A percentile compares a stretch with the other conserved stretches of the same genome.
phyloP scores from a whole-genome alignment of 2,329 filamentous ascomycete genomes.

The Microcyclospora pomicola region DNA sequence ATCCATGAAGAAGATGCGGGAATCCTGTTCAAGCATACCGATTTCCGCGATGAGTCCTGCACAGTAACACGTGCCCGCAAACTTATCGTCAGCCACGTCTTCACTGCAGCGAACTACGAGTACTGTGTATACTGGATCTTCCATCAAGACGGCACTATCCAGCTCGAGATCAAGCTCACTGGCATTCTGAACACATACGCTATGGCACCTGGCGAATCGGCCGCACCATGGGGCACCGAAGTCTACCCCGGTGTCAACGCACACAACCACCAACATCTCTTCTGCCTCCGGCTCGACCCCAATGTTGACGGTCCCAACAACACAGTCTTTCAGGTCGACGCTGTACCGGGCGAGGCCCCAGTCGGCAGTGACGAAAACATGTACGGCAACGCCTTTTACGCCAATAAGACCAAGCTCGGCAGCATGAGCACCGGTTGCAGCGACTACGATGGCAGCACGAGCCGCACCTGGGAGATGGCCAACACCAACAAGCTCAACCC shows the following conservation, averaged over 20 bases:
- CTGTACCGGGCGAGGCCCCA: conserved; percentile 53
- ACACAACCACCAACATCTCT: conserved; percentile 91
- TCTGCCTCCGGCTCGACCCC: conserved; percentile 76
- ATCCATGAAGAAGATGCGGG: conserved; percentile 90
- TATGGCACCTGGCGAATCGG: conserved; percentile 67
- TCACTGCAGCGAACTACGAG: conserved; percentile 93
- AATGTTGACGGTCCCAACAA: conserved; percentile 79
- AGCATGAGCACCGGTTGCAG: conserved; percentile 56
- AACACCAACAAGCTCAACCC: conserved; percentile 77
- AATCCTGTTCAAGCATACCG: conserved; percentile 76
- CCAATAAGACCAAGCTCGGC: conserved; percentile 64
- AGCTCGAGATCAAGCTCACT: conserved; percentile 79
- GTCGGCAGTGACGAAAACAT: conserved; percentile 71
- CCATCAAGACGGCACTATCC: conserved; percentile 82
- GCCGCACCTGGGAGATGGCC: conserved; percentile 78
- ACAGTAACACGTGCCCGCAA: conserved; percentile 79
- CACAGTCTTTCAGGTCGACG: conserved; percentile 73
- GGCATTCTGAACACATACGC: conserved; percentile 87
- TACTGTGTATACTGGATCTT: conserved; percentile 81
- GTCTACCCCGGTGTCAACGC: conserved; percentile 86
- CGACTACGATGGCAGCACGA: conserved; percentile 68
- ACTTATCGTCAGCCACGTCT: conserved; percentile 78
- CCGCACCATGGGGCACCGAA: conserved; percentile 77
- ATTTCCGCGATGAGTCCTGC: conserved; percentile 79
- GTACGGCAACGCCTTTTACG: conserved; percentile 84